phyloP scores from a whole-genome alignment of 352 stramenopile species.

The Pythium aphanidermatum region DNA sequence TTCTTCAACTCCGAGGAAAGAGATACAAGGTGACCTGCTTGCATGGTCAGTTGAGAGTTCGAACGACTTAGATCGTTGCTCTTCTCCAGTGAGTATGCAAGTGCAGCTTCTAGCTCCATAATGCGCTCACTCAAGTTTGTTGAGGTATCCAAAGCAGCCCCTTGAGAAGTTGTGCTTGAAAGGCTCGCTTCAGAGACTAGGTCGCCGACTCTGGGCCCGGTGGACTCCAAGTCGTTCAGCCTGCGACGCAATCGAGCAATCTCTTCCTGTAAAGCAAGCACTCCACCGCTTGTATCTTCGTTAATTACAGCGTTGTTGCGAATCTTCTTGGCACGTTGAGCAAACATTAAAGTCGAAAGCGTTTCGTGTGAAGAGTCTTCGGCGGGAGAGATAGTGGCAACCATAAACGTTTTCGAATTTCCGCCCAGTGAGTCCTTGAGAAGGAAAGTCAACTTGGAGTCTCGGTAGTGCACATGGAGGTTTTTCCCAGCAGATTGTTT shows the following conservation, averaged over 20 bases:
- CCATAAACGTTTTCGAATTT: constrained; percentile 87
- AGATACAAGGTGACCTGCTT: constrained; percentile 43
- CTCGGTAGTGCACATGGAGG: constrained; percentile 78
- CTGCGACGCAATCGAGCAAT: constrained; percentile 51
- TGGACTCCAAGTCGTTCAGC: constrained; percentile 45
- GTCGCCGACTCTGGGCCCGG: constrained; percentile 3
- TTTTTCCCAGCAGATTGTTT: constrained; percentile 76
- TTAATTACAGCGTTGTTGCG: constrained; percentile 83
- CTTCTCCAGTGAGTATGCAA: constrained; percentile 54
- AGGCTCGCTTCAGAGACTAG: constrained; percentile 2
- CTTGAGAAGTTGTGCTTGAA: background rate
- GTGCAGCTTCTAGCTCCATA: constrained; percentile 56
- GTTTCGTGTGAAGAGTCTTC: constrained; percentile 84
- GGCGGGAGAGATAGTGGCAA: constrained; percentile 74
- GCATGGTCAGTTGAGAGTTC: constrained; percentile 46
- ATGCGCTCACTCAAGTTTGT: constrained; percentile 29
- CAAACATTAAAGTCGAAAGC: constrained; percentile 82
- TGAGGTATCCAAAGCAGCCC: background rate
- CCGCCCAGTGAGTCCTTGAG: constrained; percentile 80
- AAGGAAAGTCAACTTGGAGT: constrained; percentile 83
- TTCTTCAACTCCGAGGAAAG: constrained; percentile 56
- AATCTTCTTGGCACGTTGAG: constrained; percentile 79
- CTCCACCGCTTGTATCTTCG: constrained; percentile 65
- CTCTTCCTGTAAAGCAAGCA: constrained; percentile 65
- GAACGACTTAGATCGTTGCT: constrained; percentile 45